These are phyloP conservation scores for Diaporthe vaccinii DNA, from an alignment of 2,329 filamentous ascomycete genomes.

Conservation along the genomic window DNA sequence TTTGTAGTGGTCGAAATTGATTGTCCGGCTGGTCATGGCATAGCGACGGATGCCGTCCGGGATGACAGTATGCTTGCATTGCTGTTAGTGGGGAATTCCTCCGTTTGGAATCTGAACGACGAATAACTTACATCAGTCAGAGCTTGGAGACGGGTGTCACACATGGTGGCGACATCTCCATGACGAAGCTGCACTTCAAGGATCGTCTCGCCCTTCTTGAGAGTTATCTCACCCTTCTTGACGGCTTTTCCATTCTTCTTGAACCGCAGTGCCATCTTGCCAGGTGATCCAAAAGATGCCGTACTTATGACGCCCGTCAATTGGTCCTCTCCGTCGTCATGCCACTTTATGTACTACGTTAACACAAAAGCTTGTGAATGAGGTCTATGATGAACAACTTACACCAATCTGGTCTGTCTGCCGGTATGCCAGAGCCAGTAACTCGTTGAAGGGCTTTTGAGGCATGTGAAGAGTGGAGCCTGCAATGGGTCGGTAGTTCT, in stretches of 20 bases:
- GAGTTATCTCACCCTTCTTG: background rate
- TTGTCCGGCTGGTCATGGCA: conserved; percentile 35
- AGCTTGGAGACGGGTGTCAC: conserved; percentile 64
- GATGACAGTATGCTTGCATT: conserved; percentile 26
- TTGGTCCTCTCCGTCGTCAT: conserved; percentile 76
- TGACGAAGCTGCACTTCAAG: conserved; percentile 65
- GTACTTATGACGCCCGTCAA: conserved; percentile 74
- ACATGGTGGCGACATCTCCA: conserved; percentile 75
- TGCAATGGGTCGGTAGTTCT: conserved; percentile 5
- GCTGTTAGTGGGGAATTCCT: background rate
- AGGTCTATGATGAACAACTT: conserved; percentile 44
- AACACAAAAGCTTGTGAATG: conserved; percentile 9
- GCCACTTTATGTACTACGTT: conserved; percentile 58
- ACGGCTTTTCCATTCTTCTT: background rate
- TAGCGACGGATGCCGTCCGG: conserved; percentile 29
- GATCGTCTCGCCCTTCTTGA: conserved; percentile 46
- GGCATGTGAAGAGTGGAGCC: conserved; percentile 44
- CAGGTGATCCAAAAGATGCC: conserved; percentile 69
- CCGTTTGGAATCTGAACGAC: too few species aligned
- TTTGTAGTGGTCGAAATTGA: conserved; percentile 32
- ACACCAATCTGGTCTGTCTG: conserved; percentile 70
- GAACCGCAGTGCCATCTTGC: conserved; percentile 62
- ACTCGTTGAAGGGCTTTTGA: conserved; percentile 70
- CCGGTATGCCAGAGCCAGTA: conserved; percentile 74
- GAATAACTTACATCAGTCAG: conserved; percentile 64